Base-by-base conservation (phyloP, 1,139 yeast genomes). In the Yamadazyma epiphylla region DNA sequence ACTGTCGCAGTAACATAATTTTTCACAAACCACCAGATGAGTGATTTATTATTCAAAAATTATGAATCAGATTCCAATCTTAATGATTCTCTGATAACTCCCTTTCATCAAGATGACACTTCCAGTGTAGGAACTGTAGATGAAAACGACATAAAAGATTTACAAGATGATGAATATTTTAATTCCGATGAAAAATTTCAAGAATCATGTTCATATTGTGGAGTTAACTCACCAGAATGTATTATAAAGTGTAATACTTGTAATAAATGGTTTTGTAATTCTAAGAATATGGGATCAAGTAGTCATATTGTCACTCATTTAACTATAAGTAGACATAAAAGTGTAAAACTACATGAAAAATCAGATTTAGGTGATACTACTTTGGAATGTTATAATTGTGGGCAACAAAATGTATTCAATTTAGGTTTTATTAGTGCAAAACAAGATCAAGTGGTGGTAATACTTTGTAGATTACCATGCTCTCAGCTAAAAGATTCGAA, bases 331-430 rank as follows among this genome's bases (percentile, higher is more conserved):
- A 77, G 83, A 37, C 96, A 89, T 53, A 79, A 81, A 48, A 64
- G 66, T 21, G 89, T 88, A 2, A 68, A 81, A 4, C 64, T 87
- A 29, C 96, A 88, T 51, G 80, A 78, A 24, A 84, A 84, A 22
- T 80, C 91, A 1, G 91, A 85, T 39, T 64, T 88, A 26, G 96
- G 96, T 10, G 95, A 83, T 35, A 81, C 91, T 4, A 71, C 78
- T 2, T 62, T 89, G 38, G 96, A 89, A 53, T 89, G 97, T 60
- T 89, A 88, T 58, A 82, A 81, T 49, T 89, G 96, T 64, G 96
- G 96, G 15, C 77, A 76, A 49, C 76, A 70, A 37, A 89, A 88
- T 46, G 85, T 82, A 4, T 89, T 89, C 48, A 67, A 82, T 19
- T 64, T 89, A 27, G 97, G 97, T 1, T 87, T 81, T 58, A 94